phyloP scores from a whole-genome alignment of 2,329 filamentous ascomycete species.

The Alternaria dauci region DNA sequence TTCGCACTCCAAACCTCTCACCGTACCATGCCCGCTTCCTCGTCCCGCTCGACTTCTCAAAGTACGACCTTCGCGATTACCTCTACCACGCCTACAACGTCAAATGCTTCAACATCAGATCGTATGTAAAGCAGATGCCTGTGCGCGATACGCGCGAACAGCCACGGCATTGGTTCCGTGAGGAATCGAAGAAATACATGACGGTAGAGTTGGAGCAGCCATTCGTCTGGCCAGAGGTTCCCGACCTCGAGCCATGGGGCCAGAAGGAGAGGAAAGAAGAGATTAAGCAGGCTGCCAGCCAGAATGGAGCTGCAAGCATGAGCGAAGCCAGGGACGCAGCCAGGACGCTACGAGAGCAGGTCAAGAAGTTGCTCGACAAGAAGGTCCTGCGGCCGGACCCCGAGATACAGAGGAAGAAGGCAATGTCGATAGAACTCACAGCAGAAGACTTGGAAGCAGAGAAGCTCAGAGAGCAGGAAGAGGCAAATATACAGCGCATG shows the following conservation, averaged over 20 bases:
- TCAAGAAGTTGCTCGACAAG: slow-evolving; percentile 34
- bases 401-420: slow-evolving; percentile 8
- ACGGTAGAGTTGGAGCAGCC: slow-evolving; percentile 86
- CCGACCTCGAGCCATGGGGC: slow-evolving; percentile 57
- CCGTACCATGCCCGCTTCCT: slow-evolving; percentile 87
- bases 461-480: slow-evolving; percentile 13
- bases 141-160: slow-evolving; percentile 62
- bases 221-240: slow-evolving; percentile 84
- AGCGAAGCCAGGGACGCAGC: slow-evolving; percentile 26
- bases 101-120: slow-evolving; percentile 72
- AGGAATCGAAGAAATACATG: slow-evolving; percentile 86
- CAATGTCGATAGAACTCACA: neutral
- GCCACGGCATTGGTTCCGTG: slow-evolving; percentile 70
- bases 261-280: slow-evolving; percentile 57
- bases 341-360: slow-evolving; percentile 36
- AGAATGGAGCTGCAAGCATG: slow-evolving; percentile 13
- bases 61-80: slow-evolving; percentile 96
- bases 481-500: slow-evolving; percentile 42
- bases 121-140: slow-evolving; percentile 76
- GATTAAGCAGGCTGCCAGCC: slow-evolving; percentile 14
- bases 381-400: slow-evolving; percentile 16
- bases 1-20: slow-evolving; percentile 75
- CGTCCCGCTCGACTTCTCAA: slow-evolving; percentile 91
- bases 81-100: slow-evolving; percentile 86
- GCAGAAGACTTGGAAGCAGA: slow-evolving; percentile 15